Base-by-base conservation (phyloP, 1,284 basidiomycete species). In the Rhodotorula glutinis region DNA sequence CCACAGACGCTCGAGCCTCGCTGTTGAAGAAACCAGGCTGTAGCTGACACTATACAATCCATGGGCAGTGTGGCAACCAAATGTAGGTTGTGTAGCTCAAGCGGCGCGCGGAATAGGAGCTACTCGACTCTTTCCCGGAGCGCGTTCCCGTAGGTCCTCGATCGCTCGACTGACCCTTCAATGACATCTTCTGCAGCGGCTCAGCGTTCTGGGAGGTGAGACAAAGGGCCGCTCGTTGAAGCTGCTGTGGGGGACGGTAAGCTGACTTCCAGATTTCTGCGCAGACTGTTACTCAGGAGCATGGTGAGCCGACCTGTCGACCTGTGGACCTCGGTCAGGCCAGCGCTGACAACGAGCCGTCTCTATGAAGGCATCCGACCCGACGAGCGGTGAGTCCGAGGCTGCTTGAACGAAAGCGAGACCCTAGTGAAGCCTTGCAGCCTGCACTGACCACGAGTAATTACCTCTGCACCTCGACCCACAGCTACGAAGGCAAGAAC, bases 151-250 rank as follows among this genome's bases (percentile, higher is more conserved):
- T 38, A 5, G 11, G 5, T 11, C 33, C 33, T 38, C 7, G 7
- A 38, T 38, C 5, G 33, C 33, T 5, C 33, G 33, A 38, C 33
- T 38, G 33, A 38, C 33, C 11, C 33, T 38, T 38, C 11, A 5
- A 38, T 38, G 33, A 38, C 33, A 38, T 38, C 7, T 5, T 11
- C 7, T 53, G 65, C 67, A 73, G 69, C 59, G 72, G 72, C 52
- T 62, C 65, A 84, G 96, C 96, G 83, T 97, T 98, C 88, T 97
- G 92, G 57, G 57, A 58, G 57, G 94, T 92, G 90, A 82, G 92
- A 92, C 76, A 73, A 11, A 38, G 33, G 33, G 33, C 5, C 33
- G 3, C 4, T 23, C 19, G 23, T 21, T 16, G 17, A 33, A 11
- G 44, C 60, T 40, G 41, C 41, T 53, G 1, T 23, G 17, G n/a